A percentile compares a stretch with the other conserved stretches of the same genome.
Conservation (phyloP, 129 eudicot species). For the Solidago caesia region DNA sequence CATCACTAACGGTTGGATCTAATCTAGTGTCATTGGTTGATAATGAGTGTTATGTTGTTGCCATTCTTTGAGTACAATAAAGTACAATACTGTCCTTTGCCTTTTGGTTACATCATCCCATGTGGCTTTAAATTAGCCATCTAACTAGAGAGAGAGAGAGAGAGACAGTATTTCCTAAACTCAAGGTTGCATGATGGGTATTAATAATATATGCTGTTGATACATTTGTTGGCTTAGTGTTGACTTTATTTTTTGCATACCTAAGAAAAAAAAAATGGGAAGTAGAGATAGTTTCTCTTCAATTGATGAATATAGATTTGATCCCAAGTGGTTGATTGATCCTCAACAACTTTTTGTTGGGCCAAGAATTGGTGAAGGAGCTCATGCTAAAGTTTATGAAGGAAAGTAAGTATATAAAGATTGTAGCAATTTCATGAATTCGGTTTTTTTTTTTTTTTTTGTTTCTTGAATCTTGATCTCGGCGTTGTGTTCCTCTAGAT, state of each 20-base stretch:
- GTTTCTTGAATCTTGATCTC: slow-evolving; percentile 23
- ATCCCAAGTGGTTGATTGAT: slow-evolving; percentile 60
- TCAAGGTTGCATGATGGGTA: slow-evolving; percentile 31
- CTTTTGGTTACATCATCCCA: slow-evolving; percentile 40
- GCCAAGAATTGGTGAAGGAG: slow-evolving; percentile 66
- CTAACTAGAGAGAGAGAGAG: slow-evolving; percentile 28
- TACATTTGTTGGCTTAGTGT: slow-evolving; percentile 24
- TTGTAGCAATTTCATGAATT: slow-evolving; percentile 1
- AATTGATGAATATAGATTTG: slow-evolving; percentile 48
- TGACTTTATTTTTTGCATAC: slow-evolving; percentile 27
- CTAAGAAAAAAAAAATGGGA: slow-evolving; percentile 35
- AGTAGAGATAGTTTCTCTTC: slow-evolving; percentile 40
- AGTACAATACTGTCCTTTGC: slow-evolving; percentile 45
- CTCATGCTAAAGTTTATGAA: slow-evolving; percentile 67
- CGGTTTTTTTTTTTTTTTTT: not conserved
- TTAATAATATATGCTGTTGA: slow-evolving; percentile 25
- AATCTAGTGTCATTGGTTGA: slow-evolving; percentile 30
- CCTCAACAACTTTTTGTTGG: slow-evolving; percentile 67
- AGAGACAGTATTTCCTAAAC: slow-evolving; percentile 21
- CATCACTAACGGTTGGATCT: slow-evolving; percentile 35
- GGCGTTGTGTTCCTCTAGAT: slow-evolving; percentile 27
- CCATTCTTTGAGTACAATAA: slow-evolving; percentile 41
- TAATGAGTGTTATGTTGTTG: slow-evolving; percentile 31
- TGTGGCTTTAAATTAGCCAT: slow-evolving; percentile 34
- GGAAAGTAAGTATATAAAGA: slow-evolving; percentile 50